Base-by-base conservation (phyloP, 2,329 filamentous ascomycete genomes). In the Plenodomus biglobosus region DNA sequence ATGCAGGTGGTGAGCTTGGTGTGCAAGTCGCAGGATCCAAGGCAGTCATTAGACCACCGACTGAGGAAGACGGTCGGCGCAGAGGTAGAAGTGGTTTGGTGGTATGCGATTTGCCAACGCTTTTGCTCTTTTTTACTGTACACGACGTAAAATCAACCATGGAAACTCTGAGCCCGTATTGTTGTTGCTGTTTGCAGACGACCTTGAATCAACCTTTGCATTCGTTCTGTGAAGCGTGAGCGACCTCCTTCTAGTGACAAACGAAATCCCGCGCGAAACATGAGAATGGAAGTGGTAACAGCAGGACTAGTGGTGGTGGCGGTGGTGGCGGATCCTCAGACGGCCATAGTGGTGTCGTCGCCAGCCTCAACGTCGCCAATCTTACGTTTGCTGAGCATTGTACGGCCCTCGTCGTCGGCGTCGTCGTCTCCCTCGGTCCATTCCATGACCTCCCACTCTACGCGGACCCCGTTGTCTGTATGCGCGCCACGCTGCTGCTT, bases 381-480 rank as follows among this genome's bases (percentile, higher is more conserved):
- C 56, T 73, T 73, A 45, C 71, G 62, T 56, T 72, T 73, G 41
- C 45, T 58, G 1, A 64, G 56, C 13, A 58, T 54, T 7, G 56
- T 38, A 22, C 38, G 50, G 41, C 55, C 40, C 53, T 75, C 56
- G 48, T 75, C 64, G 56, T 69, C 62, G 8, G 27, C 15, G 50
- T 72, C 57, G 51, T 76, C 59, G 50, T 71, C 60, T 64, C 69
- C 56, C 64, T 70, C 69, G 3, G 58, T 67, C 66, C 65, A 92
- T 73, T 96, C 91, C 34, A 86, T 79, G 55, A 96, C 80, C 72
- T 95, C 90, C 88, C 90, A 95, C 65, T 94, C 86, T 10, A 94
- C 80, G 38, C 77, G 82, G 32, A 85, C 81, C 21, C 76, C 78
- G 15, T 86, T 86, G 65, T 89, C 84, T n/a, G 78, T 73, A 20